These are phyloP conservation scores for Canavalia ensiformis DNA, from an alignment of 306 rosid species.

Conservation along the genomic window DNA sequence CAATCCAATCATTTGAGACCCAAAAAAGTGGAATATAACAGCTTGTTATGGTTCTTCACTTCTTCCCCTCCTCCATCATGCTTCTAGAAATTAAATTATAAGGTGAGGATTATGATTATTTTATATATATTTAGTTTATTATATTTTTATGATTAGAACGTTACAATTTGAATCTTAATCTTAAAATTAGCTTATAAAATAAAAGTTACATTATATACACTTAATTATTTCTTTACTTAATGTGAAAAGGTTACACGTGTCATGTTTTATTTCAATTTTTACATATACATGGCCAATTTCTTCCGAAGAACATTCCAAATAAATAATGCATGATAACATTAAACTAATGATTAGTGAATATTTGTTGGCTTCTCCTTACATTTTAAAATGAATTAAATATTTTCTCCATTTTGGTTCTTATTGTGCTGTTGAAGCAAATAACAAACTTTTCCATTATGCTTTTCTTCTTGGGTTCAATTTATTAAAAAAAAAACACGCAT, in stretches of 20 bases:
- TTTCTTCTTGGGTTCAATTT: slow-evolving; percentile 49
- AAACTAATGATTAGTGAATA: slow-evolving; percentile 24
- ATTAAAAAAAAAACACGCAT: neutral
- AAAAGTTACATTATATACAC: too few relatives aligned
- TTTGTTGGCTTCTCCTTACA: slow-evolving; percentile 25
- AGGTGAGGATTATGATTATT: too few relatives aligned
- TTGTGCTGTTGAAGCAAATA: slow-evolving; percentile 33
- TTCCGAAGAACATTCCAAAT: neutral
- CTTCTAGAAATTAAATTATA: neutral
- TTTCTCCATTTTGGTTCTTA: slow-evolving; percentile 25
- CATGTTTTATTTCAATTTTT: neutral
- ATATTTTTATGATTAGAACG: too few relatives aligned
- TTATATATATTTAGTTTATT: too few relatives aligned
- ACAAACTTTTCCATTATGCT: slow-evolving; percentile 32
- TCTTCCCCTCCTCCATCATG: neutral
- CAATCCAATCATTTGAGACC: slow-evolving; percentile 7
- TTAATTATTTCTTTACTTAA: too few relatives aligned
- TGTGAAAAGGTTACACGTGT: too few relatives aligned
- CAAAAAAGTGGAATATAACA: slow-evolving; percentile 46
- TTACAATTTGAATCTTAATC: too few relatives aligned
- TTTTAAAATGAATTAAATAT: neutral
- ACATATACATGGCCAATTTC: neutral
- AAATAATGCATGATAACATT: neutral
- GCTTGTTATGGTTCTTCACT: slow-evolving; percentile 37
- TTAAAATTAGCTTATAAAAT: too few relatives aligned